A percentile compares a stretch with the other conserved stretches of the same genome.
Evolutionary conservation across 2,329 filamentous ascomycete genomes (phyloP).

Genomic region (Akanthomyces muscarius): DNA sequence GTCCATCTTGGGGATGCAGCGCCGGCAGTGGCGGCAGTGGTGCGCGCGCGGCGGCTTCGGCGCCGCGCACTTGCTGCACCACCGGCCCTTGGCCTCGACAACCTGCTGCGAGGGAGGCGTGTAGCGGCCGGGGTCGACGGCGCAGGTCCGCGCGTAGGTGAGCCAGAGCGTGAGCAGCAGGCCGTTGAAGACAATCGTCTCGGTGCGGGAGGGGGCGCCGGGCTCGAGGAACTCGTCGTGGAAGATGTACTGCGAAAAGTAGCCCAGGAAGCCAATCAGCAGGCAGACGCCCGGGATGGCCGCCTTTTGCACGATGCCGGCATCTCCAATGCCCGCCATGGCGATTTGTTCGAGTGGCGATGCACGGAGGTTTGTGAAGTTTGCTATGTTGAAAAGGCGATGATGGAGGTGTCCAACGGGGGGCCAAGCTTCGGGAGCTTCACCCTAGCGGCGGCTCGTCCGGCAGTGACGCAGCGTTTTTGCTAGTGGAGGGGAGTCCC

Average conservation of each 20-base stretch:
- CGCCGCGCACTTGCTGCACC: slow-evolving; percentile 73
- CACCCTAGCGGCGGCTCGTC: neutral
- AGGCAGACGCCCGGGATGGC: slow-evolving; percentile 65
- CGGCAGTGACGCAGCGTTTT: slow-evolving; percentile 11
- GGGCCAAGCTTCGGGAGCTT: neutral
- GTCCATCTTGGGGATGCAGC: slow-evolving; percentile 78
- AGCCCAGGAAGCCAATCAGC: slow-evolving; percentile 66
- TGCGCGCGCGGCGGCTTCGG: slow-evolving; percentile 75
- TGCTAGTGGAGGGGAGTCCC: neutral
- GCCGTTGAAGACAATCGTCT: slow-evolving; percentile 63
- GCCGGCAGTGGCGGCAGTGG: slow-evolving; percentile 73
- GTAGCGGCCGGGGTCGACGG: slow-evolving; percentile 55
- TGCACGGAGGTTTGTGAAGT: neutral
- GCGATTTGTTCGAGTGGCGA: neutral
- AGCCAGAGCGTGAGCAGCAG: slow-evolving; percentile 62
- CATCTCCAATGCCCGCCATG: slow-evolving; percentile 42
- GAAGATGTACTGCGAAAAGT: slow-evolving; percentile 70
- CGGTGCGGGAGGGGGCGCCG: slow-evolving; percentile 52
- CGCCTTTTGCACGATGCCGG: slow-evolving; percentile 47
- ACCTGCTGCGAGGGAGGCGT: slow-evolving; percentile 36
- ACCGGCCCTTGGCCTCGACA: slow-evolving; percentile 40
- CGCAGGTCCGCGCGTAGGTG: slow-evolving; percentile 62
- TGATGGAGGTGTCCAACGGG: neutral
- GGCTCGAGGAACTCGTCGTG: slow-evolving; percentile 53
- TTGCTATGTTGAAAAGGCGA: neutral